Conservation (phyloP, 495 filamentous ascomycete genomes). For the Parachaetomium inaequale region DNA sequence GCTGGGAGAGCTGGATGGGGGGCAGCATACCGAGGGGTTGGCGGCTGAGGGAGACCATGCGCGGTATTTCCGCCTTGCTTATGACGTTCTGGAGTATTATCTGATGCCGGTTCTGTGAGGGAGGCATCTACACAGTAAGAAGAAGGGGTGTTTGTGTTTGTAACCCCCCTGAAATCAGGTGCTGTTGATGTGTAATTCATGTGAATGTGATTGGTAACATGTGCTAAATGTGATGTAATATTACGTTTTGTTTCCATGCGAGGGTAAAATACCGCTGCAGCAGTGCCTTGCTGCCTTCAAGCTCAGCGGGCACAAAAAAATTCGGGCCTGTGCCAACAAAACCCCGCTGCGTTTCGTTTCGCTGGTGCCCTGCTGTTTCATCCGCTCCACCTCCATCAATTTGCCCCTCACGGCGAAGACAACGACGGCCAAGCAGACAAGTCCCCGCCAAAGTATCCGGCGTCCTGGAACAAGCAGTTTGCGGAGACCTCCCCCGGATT, state of each 20-base stretch:
- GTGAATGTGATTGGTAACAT: neutral
- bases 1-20: conserved; percentile 36
- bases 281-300: too few species aligned
- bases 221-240: too few species aligned
- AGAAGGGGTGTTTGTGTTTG: neutral
- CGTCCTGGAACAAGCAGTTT: neutral
- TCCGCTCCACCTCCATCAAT: neutral
- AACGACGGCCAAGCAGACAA: neutral
- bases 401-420: conserved; percentile 5
- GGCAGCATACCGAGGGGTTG: conserved; percentile 21
- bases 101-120: conserved; percentile 41
- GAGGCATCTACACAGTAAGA: neutral
- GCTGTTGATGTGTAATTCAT: neutral
- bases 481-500: conserved; percentile 10
- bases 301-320: conserved; percentile 12
- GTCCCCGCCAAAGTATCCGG: neutral
- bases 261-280: too few species aligned
- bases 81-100: conserved; percentile 46
- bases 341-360: conserved; percentile 7
- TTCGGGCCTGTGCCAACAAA: conserved; percentile 21
- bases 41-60: conserved; percentile 4
- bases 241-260: too few species aligned
- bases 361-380: neutral
- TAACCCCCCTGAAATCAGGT: neutral
- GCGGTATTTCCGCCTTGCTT: conserved; percentile 38